A percentile compares a stretch with the other conserved stretches of the same genome.
Conservation (phyloP, 805 yeast genomes). For the Kuraishia cidri region DNA sequence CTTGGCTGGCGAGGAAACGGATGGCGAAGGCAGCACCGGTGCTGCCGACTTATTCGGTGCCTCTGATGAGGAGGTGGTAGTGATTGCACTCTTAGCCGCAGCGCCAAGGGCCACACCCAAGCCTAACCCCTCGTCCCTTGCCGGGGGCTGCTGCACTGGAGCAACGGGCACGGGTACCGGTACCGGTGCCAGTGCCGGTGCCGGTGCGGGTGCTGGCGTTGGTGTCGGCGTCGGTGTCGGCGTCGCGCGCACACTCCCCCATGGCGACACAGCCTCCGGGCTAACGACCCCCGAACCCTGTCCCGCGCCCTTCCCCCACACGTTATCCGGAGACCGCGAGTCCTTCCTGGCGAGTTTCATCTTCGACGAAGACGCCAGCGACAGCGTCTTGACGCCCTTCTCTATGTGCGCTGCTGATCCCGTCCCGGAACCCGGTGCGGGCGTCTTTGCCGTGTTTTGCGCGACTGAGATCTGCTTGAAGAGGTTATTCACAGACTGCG, state of each 20-base stretch:
- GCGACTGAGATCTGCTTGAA: slow-evolving; percentile 10
- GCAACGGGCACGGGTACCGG: no score
- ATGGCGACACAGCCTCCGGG: no score
- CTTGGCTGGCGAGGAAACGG: background rate
- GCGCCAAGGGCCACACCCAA: background rate
- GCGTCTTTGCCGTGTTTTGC: background rate
- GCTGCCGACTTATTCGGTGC: slow-evolving; percentile 1
- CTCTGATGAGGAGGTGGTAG: no score
- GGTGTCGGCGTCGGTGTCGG: no score
- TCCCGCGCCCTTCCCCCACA: no score
- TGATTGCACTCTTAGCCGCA: slow-evolving; percentile 2
- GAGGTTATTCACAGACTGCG: slow-evolving; percentile 16
- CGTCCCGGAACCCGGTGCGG: slow-evolving; percentile 7
- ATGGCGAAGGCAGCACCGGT: no score
- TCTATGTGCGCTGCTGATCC: background rate
- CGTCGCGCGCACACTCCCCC: no score
- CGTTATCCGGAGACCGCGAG: background rate
- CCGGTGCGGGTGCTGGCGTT: background rate
- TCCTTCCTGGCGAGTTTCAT: background rate
- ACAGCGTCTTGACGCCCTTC: slow-evolving; percentile 3
- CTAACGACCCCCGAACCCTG: no score
- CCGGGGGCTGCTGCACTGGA: no score
- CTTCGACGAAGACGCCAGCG: slow-evolving; percentile 1
- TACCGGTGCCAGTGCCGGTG: background rate
- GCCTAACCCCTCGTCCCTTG: no score